phyloP scores from a whole-genome alignment of 495 filamentous ascomycete genomes.

The Chaetomidium leptoderma region DNA sequence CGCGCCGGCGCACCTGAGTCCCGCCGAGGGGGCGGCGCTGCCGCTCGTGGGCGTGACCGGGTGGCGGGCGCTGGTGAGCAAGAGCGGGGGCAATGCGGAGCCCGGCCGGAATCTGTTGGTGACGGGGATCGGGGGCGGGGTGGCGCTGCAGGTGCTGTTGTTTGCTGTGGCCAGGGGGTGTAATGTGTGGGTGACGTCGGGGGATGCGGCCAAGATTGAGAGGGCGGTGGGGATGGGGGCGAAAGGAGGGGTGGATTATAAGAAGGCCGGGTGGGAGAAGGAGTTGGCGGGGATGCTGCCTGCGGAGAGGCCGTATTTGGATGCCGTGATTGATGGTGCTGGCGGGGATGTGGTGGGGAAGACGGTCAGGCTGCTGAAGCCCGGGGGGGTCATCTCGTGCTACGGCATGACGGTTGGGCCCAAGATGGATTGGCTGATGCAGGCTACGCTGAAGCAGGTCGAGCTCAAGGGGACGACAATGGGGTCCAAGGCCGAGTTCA shows the following conservation, averaged over 20 bases:
- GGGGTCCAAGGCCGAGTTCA: slow-evolving; percentile 71
- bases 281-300: slow-evolving; percentile 57
- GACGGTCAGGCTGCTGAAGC: slow-evolving; percentile 53
- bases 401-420: slow-evolving; percentile 79
- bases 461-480: slow-evolving; percentile 69
- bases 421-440: slow-evolving; percentile 67
- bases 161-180: slow-evolving; percentile 64
- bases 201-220: slow-evolving; percentile 60
- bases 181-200: slow-evolving; percentile 66
- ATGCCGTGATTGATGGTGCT: slow-evolving; percentile 71
- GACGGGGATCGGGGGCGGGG: slow-evolving; percentile 78
- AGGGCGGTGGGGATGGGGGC: slow-evolving; percentile 61
- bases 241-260: slow-evolving; percentile 64
- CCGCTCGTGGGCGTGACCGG: slow-evolving; percentile 81
- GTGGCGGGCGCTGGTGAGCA: slow-evolving; percentile 77
- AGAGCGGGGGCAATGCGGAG: slow-evolving; percentile 55
- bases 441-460: slow-evolving; percentile 68
- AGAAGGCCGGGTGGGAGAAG: slow-evolving; percentile 63
- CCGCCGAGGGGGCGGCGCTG: slow-evolving; percentile 72
- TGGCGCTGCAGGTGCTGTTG: slow-evolving; percentile 64
- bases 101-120: slow-evolving; percentile 62
- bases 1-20: slow-evolving; percentile 64
- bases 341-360: slow-evolving; percentile 67
- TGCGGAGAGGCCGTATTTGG: slow-evolving; percentile 53
- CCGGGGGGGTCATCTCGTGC: slow-evolving; percentile 61